These are phyloP conservation scores for Lipomyces kockii DNA, from an alignment of 805 yeast species.

Conservation along the genomic window DNA sequence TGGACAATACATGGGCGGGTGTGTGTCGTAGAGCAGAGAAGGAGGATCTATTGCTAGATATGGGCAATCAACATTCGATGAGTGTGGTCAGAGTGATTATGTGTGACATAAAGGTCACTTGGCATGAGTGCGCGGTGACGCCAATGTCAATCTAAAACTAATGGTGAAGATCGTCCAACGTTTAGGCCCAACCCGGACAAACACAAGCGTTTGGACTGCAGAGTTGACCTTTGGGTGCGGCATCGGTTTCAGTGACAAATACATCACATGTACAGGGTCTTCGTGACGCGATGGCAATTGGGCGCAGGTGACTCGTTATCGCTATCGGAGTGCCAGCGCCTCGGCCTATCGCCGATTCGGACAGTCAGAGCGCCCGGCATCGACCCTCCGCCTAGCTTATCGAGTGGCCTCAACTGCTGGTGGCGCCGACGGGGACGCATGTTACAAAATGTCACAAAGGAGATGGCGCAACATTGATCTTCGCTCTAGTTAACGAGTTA, in stretches of 20 bases:
- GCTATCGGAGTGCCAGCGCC: neutral
- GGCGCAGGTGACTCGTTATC: neutral
- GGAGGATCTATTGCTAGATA: neutral
- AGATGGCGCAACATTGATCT: too few relatives aligned
- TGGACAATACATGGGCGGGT: neutral
- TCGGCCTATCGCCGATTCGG: neutral
- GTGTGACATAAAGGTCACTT: neutral
- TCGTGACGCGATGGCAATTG: neutral
- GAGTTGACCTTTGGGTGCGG: neutral
- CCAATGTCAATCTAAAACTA: neutral
- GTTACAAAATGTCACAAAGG: too few relatives aligned
- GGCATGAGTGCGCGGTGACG: neutral
- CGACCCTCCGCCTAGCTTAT: neutral
- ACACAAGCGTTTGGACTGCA: too few relatives aligned
- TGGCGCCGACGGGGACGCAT: too few relatives aligned
- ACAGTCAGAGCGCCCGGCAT: neutral
- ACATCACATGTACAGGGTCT: neutral
- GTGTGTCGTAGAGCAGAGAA: neutral
- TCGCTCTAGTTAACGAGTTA: too few relatives aligned
- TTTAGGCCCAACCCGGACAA: neutral
- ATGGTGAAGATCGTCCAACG: neutral
- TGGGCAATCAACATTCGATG: neutral
- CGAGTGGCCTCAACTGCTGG: too few relatives aligned
- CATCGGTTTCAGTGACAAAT: neutral
- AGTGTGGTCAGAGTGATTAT: neutral